Percentiles rank a stretch among this genome's conserved stretches.
phyloP scores from a whole-genome alignment of 2,329 filamentous ascomycete genomes.

The Emmonsia crescens region DNA sequence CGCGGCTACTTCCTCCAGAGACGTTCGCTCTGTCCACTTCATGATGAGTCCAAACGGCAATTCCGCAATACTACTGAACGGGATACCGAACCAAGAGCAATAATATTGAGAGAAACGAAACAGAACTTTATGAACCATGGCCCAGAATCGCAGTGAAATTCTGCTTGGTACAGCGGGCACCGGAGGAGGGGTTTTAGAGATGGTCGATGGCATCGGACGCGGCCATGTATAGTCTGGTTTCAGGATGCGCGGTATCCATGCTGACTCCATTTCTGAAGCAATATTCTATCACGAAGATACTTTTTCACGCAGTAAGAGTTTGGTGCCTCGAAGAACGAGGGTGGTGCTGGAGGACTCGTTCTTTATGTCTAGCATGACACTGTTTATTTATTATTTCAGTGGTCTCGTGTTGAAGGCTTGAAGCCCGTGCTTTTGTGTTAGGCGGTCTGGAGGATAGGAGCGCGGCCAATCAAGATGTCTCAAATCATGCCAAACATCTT shows the following conservation, averaged over 20 bases:
- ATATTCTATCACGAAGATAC: neutral
- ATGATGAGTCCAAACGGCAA: constrained; percentile 31
- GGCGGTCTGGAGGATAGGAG: too few species aligned
- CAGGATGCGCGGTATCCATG: constrained; percentile 15
- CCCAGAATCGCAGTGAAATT: constrained; percentile 18
- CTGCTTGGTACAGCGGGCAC: constrained; percentile 15
- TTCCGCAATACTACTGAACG: constrained; percentile 20
- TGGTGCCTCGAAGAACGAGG: too few species aligned
- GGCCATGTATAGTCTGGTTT: constrained; percentile 22
- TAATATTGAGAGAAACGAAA: constrained; percentile 23
- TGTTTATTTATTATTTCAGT: too few species aligned
- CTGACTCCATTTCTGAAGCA: constrained; percentile 5
- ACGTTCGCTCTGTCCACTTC: constrained; percentile 30
- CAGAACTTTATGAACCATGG: constrained; percentile 21
- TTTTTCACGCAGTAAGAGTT: too few species aligned
- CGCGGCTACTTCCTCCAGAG: constrained; percentile 25
- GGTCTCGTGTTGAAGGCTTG: too few species aligned
- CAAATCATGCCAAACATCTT: too few species aligned
- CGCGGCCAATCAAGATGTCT: too few species aligned
- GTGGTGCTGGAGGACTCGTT: too few species aligned
- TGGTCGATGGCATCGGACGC: constrained; percentile 11
- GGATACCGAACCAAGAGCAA: constrained; percentile 19
- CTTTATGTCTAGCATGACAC: too few species aligned
- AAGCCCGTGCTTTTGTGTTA: too few species aligned
- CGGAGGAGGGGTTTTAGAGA: constrained; percentile 17